Evolutionary conservation across 169 alveolate genomes (phyloP).

Genomic region (Babesia microti): DNA sequence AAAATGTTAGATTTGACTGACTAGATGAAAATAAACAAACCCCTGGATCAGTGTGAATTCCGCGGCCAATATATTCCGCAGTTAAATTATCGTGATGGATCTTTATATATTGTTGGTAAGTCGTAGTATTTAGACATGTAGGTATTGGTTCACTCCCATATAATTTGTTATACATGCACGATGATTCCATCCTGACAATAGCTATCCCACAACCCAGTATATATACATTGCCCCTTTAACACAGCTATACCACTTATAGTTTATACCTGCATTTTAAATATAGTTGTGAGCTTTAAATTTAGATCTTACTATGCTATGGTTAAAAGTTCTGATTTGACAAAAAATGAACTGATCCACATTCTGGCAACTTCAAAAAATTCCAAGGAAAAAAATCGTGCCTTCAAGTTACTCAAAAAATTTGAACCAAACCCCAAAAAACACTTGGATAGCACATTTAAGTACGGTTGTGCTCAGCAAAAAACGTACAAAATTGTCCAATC

Average conservation of each 20-base stretch:
- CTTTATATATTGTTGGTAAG: conserved; percentile 34
- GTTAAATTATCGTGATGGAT: conserved; percentile 35
- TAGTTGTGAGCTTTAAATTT: background rate
- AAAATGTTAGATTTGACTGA: conserved; percentile 59
- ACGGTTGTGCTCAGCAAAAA: conserved; percentile 46
- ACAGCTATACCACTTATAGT: conserved; percentile 7
- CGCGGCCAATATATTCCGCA: conserved; percentile 34
- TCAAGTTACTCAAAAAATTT: conserved; percentile 51
- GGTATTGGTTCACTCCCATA: conserved; percentile 32
- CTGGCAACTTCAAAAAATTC: conserved; percentile 34
- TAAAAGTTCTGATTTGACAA: conserved; percentile 48
- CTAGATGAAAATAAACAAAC: conserved; percentile 45
- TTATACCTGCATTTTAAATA: conserved; percentile 1
- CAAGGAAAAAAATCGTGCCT: conserved; percentile 57
- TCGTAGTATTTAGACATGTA: conserved; percentile 17
- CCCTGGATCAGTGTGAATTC: conserved; percentile 53
- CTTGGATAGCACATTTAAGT: conserved; percentile 49
- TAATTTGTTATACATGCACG: conserved; percentile 1
- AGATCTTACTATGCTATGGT: conserved; percentile 24
- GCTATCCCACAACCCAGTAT: background rate
- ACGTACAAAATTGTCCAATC: conserved; percentile 52
- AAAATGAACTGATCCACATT: conserved; percentile 51
- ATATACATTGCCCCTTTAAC: too few relatives aligned
- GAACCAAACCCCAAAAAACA: conserved; percentile 64
- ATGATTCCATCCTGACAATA: background rate